phyloP scores from a whole-genome alignment of 2,329 filamentous ascomycete species.

The Aspergillus sp. region DNA sequence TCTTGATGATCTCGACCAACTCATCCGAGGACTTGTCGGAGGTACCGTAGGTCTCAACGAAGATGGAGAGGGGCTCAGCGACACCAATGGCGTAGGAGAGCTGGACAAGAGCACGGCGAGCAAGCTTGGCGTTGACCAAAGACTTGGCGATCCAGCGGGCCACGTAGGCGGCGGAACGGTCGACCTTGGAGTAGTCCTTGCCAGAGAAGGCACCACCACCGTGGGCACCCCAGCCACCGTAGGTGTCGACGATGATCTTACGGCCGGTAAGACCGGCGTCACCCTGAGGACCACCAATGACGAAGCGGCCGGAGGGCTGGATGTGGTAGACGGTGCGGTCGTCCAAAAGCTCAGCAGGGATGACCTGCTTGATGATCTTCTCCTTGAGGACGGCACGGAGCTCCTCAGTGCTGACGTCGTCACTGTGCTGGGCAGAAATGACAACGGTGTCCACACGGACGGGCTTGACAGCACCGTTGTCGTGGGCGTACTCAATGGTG shows the following conservation, averaged over 20 bases:
- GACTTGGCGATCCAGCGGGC: slow-evolving; percentile 99
- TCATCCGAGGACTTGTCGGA: slow-evolving; percentile 84
- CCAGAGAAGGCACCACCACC: slow-evolving; percentile 99
- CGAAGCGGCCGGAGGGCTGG: slow-evolving; percentile 96
- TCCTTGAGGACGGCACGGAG: slow-evolving; percentile 92
- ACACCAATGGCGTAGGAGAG: slow-evolving; percentile 99
- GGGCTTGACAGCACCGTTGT: slow-evolving; percentile 84
- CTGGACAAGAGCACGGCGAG: slow-evolving; percentile 91
- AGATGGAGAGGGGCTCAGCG: slow-evolving; percentile 94
- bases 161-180: slow-evolving; percentile 95
- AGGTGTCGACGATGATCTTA: slow-evolving; percentile 99
- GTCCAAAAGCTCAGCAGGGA: slow-evolving; percentile 86
- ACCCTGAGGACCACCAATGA: slow-evolving; percentile 98
- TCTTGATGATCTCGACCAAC: slow-evolving; percentile 87
- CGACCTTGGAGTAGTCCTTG: slow-evolving; percentile 99
- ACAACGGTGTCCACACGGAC: slow-evolving; percentile 94
- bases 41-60: slow-evolving; percentile 96
- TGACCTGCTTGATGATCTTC: slow-evolving; percentile 95
- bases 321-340: slow-evolving; percentile 97
- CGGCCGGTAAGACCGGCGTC: slow-evolving; percentile 97
- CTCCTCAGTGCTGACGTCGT: slow-evolving; percentile 82
- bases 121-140: slow-evolving; percentile 80
- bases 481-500: slow-evolving; percentile 97
- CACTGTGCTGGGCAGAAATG: slow-evolving; percentile 89
- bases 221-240: slow-evolving; percentile 99